Conservation (phyloP, 2,329 filamentous ascomycete genomes). For the Trichoderma atroviride region DNA sequence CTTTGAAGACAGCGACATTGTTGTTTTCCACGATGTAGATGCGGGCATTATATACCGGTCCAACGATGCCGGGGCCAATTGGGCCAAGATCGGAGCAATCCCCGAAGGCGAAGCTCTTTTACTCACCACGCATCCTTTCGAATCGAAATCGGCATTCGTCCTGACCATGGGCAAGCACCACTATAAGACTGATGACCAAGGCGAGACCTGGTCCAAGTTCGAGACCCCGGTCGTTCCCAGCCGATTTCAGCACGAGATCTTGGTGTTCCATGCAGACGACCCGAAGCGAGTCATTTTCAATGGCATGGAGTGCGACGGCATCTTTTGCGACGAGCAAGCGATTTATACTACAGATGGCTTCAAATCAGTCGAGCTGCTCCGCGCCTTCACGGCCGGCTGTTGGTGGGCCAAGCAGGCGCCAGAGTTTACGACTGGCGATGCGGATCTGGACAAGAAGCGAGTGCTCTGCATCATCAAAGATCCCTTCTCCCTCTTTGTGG, state of each 20-base stretch:
- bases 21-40: constrained; percentile 71
- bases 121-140: constrained; percentile 76
- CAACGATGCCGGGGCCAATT: constrained; percentile 75
- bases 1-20: constrained; percentile 84
- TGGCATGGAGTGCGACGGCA: constrained; percentile 67
- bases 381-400: constrained; percentile 72
- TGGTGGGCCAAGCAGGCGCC: constrained; percentile 82
- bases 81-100: constrained; percentile 68
- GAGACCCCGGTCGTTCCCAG: constrained; percentile 61
- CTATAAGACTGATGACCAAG: constrained; percentile 82
- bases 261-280: constrained; percentile 83
- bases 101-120: constrained; percentile 63
- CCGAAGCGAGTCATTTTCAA: constrained; percentile 85
- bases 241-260: constrained; percentile 51
- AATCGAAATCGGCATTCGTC: constrained; percentile 78
- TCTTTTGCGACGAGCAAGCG: constrained; percentile 64
- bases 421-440: constrained; percentile 70
- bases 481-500: constrained; percentile 67
- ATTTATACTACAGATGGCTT: constrained; percentile 88
- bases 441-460: constrained; percentile 67
- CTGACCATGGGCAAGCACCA: constrained; percentile 70
- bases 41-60: constrained; percentile 74
- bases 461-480: constrained; percentile 81
- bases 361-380: constrained; percentile 66
- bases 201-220: constrained; percentile 80